Base-by-base conservation (phyloP, 2,329 filamentous ascomycete species). In the Chaetomium sp. region DNA sequence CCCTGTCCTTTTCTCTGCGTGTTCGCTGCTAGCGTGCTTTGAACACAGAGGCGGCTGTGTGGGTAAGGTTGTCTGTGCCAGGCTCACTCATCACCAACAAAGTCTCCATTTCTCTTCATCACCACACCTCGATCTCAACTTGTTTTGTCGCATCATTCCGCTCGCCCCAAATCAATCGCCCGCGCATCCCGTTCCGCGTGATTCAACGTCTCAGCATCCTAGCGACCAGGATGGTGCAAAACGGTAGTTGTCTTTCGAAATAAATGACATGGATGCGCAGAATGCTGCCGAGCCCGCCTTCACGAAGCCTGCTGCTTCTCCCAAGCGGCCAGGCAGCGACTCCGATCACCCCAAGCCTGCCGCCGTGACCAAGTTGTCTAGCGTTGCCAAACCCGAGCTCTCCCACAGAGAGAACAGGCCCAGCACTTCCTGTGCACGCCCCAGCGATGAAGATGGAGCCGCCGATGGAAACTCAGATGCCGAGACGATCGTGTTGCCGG, bases 181-280 rank as follows among this genome's bases (percentile, higher is more conserved):
- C 64, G 35, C 62, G 64, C 66, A 68, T 57, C 59, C 50, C 60
- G 23, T 63, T 66, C 38, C 42, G 35, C 63, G 38, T 51, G 61
- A 63, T 64, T 65, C 66, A 69, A 38, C 68, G 63, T 70, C 73
- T 71, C 73, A 75, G 74, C 72, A 75, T 74, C 70, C 73, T 74
- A 75, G 76, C 78, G 78, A 78, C 81, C 84, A 87, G 79, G 79
- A 87, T 87, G 84, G 81, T 86, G 82, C 79, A 82, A 80, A 79
- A 78, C 79, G 79, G 80, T 76, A 72, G 76, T 75, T 73, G 74
- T 74, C 78, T 76, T 77, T 77, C 75, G 75, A 82, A 82, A 82
- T 86, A 83, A 85, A 85, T 87, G 85, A 82, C 81, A 87, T 87
- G 85, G 85, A 87, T 86, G 84, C 83, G 84, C 85, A 86, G 80